Percentiles rank a stretch among this genome's conserved stretches.
Conservation (phyloP, 2,329 filamentous ascomycete species). For the Colletotrichum liaoningense region DNA sequence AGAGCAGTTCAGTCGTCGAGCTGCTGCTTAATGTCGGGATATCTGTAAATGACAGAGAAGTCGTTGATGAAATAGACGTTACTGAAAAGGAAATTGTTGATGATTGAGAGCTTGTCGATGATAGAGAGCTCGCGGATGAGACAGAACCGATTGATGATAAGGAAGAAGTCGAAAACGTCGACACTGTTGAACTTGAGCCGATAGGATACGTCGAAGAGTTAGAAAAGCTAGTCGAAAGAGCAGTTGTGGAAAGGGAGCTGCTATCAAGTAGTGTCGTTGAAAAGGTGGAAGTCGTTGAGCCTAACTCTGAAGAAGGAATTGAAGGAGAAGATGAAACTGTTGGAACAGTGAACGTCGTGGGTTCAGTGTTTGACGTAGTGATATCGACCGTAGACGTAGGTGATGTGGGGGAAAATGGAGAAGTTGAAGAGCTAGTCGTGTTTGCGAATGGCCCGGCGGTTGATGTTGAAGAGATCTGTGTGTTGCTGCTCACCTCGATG, state of each 20-base stretch:
- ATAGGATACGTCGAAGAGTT: no score
- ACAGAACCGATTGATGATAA: no score
- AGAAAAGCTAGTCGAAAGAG: no score
- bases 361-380: neutral
- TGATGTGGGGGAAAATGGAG: neutral
- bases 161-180: no score
- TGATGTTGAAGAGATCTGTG: neutral
- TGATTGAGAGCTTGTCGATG: no score
- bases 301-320: neutral
- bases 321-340: neutral
- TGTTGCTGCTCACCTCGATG: neutral
- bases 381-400: neutral
- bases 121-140: no score
- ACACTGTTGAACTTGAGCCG: no score
- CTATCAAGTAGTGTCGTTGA: neutral
- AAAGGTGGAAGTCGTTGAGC: neutral
- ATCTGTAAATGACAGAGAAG: neutral
- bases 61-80: no score
- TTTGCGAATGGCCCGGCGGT: neutral
- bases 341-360: neutral
- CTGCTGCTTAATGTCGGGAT: neutral
- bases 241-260: neutral
- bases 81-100: no score
- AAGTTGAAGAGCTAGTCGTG: neutral
- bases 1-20: neutral